Evolutionary conservation across 495 filamentous ascomycete genomes (phyloP).

Genomic region (Aspergillus avenaceus): DNA sequence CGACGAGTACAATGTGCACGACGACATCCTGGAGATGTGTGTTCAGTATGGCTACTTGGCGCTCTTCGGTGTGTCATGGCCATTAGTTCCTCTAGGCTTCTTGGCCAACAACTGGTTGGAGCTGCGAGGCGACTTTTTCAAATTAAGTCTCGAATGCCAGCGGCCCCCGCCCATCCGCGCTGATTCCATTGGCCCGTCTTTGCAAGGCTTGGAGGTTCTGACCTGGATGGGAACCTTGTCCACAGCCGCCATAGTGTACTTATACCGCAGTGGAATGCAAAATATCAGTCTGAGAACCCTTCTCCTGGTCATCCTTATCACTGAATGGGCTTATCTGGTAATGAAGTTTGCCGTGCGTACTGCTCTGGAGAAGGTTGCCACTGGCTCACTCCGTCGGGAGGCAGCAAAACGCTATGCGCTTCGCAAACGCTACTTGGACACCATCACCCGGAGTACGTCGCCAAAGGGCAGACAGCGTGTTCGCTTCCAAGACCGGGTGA

Average conservation of each 20-base stretch:
- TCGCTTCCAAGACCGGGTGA: conserved; percentile 38
- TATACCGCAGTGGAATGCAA: conserved; percentile 64
- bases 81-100: conserved; percentile 80
- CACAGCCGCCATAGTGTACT: conserved; percentile 76
- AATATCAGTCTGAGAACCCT: conserved; percentile 69
- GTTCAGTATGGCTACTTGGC: conserved; percentile 68
- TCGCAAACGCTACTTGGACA: conserved; percentile 62
- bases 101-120: conserved; percentile 94
- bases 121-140: conserved; percentile 84
- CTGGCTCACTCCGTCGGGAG: conserved; percentile 72
- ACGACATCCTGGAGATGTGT: conserved; percentile 44
- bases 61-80: conserved; percentile 91
- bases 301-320: conserved; percentile 71
- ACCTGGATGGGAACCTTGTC: conserved; percentile 87
- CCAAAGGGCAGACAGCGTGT: conserved; percentile 25
- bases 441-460: conserved; percentile 11
- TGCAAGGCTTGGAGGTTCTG: conserved; percentile 79
- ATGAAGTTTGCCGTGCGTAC: conserved; percentile 62
- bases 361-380: conserved; percentile 70
- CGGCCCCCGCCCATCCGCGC: conserved; percentile 83
- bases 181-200: conserved; percentile 90
- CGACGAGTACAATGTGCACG: conserved; percentile 72
- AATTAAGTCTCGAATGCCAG: conserved; percentile 84
- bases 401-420: conserved; percentile 65
- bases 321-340: conserved; percentile 78